phyloP scores from a whole-genome alignment of 495 filamentous ascomycete genomes.

The Lophiotrema nucula region DNA sequence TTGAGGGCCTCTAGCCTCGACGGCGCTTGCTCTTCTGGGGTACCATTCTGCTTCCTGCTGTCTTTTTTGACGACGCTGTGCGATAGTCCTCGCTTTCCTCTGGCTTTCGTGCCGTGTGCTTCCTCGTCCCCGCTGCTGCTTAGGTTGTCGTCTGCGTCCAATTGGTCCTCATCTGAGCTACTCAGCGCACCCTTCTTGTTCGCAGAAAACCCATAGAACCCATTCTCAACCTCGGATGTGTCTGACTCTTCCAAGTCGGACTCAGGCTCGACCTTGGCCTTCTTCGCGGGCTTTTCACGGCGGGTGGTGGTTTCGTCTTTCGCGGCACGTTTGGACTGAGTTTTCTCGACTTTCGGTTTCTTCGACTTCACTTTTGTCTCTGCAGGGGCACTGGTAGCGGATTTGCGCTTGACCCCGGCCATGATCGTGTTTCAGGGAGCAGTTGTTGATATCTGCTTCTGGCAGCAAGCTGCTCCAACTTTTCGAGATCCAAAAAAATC shows the following conservation, averaged over 20 bases:
- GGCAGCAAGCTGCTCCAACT: neutral
- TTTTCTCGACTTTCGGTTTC: slow-evolving; percentile 28
- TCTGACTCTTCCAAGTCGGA: slow-evolving; percentile 34
- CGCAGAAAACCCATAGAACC: slow-evolving; percentile 34
- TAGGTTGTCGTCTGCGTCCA: too few relatives aligned
- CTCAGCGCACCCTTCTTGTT: slow-evolving; percentile 3
- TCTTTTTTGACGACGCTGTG: too few relatives aligned
- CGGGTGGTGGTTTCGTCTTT: slow-evolving; percentile 8
- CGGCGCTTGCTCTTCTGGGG: slow-evolving; percentile 1
- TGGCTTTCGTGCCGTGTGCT: neutral
- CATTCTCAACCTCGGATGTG: slow-evolving; percentile 36
- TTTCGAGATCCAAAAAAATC: neutral
- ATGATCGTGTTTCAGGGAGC: slow-evolving; percentile 13
- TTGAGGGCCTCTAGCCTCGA: slow-evolving; percentile 10
- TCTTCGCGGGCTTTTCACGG: slow-evolving; percentile 9
- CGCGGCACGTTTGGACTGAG: slow-evolving; percentile 4
- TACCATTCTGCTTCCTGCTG: neutral
- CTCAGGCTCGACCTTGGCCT: slow-evolving; percentile 8
- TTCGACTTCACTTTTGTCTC: slow-evolving; percentile 9
- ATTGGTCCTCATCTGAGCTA: slow-evolving; percentile 9
- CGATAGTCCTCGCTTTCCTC: too few relatives aligned
- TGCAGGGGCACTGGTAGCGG: neutral
- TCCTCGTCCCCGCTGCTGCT: too few relatives aligned
- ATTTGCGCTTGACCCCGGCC: slow-evolving; percentile 33
- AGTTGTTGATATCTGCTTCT: neutral